Evolutionary conservation across 495 filamentous ascomycete species (phyloP).

Genomic region (Pyronema domesticum): DNA sequence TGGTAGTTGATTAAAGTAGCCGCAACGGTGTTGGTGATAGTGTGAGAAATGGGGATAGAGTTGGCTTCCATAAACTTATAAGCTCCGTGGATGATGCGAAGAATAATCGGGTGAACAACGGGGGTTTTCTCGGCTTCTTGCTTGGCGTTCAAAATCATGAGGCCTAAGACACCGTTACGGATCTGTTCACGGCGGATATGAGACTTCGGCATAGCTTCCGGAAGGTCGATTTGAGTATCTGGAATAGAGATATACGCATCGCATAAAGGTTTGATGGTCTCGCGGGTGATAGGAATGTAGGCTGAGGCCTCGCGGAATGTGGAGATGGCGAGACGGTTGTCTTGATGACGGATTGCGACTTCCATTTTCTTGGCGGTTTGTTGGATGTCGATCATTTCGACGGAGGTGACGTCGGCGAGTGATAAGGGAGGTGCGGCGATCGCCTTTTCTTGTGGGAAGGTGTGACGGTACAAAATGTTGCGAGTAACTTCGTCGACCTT

Average conservation of each 20-base stretch:
- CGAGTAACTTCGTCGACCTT: conserved; percentile 1
- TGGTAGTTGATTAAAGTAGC: conserved; percentile 6
- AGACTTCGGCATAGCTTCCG: not conserved
- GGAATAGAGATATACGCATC: not conserved
- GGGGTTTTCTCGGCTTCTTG: not conserved
- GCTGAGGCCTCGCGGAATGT: not conserved
- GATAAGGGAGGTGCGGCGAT: not conserved
- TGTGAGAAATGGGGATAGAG: conserved; percentile 13
- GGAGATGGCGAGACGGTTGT: not conserved
- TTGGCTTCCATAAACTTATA: conserved; percentile 14
- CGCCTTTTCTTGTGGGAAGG: not conserved
- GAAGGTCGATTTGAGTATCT: not conserved
- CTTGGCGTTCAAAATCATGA: not conserved
- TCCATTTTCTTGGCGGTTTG: not conserved
- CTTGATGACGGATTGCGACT: not conserved
- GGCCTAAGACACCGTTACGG: not conserved
- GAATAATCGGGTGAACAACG: not conserved
- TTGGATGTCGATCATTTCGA: not conserved
- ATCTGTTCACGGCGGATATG: not conserved
- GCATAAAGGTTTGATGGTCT: not conserved
- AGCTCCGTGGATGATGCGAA: not conserved
- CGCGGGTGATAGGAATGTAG: not conserved
- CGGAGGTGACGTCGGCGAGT: not conserved
- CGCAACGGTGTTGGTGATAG: conserved; percentile 15
- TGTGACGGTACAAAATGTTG: not conserved